Conservation (phyloP, 768 basidiomycete species). For the Leccinellum rugosiceps region DNA sequence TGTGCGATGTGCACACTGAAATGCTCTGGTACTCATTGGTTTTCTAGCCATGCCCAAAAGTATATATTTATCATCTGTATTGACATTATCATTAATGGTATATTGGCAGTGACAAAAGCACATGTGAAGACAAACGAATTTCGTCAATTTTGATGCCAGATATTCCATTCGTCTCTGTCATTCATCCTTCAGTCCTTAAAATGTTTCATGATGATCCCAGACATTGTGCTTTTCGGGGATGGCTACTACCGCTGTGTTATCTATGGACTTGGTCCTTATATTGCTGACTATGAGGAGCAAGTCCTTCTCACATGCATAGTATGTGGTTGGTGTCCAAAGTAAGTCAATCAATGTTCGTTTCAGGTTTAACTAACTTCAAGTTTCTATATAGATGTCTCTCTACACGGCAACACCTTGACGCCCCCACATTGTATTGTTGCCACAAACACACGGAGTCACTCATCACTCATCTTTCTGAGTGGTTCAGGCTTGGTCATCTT, state of each 20-base stretch:
- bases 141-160: neutral
- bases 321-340: neutral
- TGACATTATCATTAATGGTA: too few relatives aligned
- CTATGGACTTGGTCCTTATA: neutral
- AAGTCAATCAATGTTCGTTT: neutral
- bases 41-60: neutral
- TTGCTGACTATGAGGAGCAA: neutral
- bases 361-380: too few relatives aligned
- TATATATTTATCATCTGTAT: neutral
- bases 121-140: neutral
- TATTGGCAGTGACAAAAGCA: neutral
- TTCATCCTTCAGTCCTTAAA: neutral
- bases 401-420: neutral
- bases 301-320: neutral
- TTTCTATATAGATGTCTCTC: neutral
- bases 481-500: neutral
- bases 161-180: neutral
- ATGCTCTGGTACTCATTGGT: neutral
- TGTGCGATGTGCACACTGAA: neutral
- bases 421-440: neutral
- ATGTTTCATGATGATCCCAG: neutral
- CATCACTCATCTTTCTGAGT: neutral
- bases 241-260: neutral
- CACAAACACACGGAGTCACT: neutral
- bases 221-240: neutral